Evolutionary conservation across 2,329 filamentous ascomycete species (phyloP), one percentile per base, ranked within the genome.

Genomic region (Colletotrichum australisinense): DNA sequence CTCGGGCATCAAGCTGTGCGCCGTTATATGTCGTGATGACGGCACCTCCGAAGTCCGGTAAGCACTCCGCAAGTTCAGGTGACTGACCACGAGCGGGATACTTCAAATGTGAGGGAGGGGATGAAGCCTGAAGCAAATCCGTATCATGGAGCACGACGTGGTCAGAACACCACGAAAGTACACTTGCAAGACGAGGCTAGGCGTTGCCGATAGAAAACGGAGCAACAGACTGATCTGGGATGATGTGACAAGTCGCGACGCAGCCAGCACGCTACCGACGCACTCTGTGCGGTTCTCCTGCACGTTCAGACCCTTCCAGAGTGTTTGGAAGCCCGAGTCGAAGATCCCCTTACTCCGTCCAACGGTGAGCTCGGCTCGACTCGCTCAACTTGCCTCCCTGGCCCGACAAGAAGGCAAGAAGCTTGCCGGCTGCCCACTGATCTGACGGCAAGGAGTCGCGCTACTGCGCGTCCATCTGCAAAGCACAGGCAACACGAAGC

Each of bases 221-320:
- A 69, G 69, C 30, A 60, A 53, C 30, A 32, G 58, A 63, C 69
- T 68, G 32, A 59, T 59, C 38, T 69, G 69, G 58, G 38, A 63
- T 69, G 65, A 69, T 69, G 65, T 69, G 66, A 69, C 69, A 59
- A 12, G 42, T 69, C 57, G 63, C 57, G 46, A 30, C 68, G 28
- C 28, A 53, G n/a, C n/a, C 38, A 35, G 49, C 38, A 55, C 28
- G 30, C 42, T 53, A 35, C 16, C 26, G 19, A 19, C 9, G 35
- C 38, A 24, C 57, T 24, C 2, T 59, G 55, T 32, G 42, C 55
- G 35, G 11, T 32, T n/a, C 12, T 24, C 49, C 49, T 28, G 49
- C 46, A 56, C 58, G 58, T 58, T 60, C 58, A 63, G 58, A 72
- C 64, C 64, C 35, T 53, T 69, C 38, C 57, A 57, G 42, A 67